Percentiles rank a stretch among this genome's conserved stretches.
phyloP scores from a whole-genome alignment of 1,284 basidiomycete genomes.

The Grifola frondosa region DNA sequence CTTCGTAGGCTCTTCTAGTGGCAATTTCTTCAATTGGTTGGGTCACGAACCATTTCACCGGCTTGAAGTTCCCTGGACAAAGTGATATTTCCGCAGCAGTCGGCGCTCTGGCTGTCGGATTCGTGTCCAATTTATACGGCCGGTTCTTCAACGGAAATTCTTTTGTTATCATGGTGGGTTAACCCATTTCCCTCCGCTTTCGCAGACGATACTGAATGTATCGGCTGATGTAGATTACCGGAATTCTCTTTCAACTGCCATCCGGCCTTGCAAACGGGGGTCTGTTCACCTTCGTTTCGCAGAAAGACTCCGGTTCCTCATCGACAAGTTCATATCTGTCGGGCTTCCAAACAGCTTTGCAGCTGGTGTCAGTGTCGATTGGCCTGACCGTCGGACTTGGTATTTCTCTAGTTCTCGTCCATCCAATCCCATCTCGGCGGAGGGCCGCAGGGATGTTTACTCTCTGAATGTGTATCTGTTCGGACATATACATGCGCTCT shows the following conservation, averaged over 20 bases:
- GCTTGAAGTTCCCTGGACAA: slow-evolving; percentile 64
- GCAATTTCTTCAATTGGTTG: slow-evolving; percentile 75
- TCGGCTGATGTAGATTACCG: slow-evolving; percentile 53
- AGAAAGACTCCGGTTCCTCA: slow-evolving; percentile 46
- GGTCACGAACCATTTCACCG: slow-evolving; percentile 76
- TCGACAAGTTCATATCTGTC: slow-evolving; percentile 57
- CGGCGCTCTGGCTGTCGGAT: slow-evolving; percentile 81
- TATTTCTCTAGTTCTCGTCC: slow-evolving; percentile 55
- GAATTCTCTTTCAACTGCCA: slow-evolving; percentile 86
- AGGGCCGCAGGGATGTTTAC: slow-evolving; percentile 61
- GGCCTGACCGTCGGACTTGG: slow-evolving; percentile 75
- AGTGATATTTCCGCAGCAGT: slow-evolving; percentile 75
- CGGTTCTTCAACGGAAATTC: slow-evolving; percentile 78
- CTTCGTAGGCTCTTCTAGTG: slow-evolving; percentile 57
- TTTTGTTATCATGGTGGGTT: slow-evolving; percentile 72
- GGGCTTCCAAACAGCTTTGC: slow-evolving; percentile 67
- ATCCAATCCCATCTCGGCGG: slow-evolving; percentile 57
- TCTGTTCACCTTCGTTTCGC: slow-evolving; percentile 73
- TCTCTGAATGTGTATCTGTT: slow-evolving; percentile 43
- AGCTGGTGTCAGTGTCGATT: slow-evolving; percentile 62
- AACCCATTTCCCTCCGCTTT: not conserved
- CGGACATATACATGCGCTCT: no score
- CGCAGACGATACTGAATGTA: slow-evolving; percentile 1
- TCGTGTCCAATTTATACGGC: slow-evolving; percentile 82
- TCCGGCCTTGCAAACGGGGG: slow-evolving; percentile 85